Conservation (phyloP, 805 yeast genomes). For the Maudiozyma saulgeensis region DNA sequence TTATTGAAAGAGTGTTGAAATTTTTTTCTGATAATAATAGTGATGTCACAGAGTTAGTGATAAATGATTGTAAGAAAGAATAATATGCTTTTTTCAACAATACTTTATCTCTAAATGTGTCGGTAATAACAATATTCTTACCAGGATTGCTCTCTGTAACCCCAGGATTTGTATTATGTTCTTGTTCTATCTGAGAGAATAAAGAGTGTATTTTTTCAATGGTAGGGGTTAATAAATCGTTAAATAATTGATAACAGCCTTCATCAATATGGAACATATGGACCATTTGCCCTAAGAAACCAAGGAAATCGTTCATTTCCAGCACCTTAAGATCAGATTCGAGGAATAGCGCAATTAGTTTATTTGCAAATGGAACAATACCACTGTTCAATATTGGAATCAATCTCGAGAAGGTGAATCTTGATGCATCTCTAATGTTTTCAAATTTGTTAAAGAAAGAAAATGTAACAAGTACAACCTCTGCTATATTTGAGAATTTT, state of each 20-base stretch:
- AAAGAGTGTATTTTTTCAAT: constrained; percentile 50
- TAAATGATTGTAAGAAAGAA: constrained; percentile 56
- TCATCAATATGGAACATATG: constrained; percentile 65
- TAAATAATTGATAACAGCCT: constrained; percentile 61
- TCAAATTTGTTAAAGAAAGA: constrained; percentile 62
- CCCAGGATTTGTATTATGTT: constrained; percentile 3
- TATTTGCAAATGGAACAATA: constrained; percentile 48
- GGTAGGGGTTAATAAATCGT: constrained; percentile 67
- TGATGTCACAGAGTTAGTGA: constrained; percentile 71
- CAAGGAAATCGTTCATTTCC: constrained; percentile 72
- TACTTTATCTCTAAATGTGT: constrained; percentile 53
- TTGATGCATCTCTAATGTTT: constrained; percentile 70
- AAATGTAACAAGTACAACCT: constrained; percentile 73
- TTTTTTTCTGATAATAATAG: constrained; percentile 64
- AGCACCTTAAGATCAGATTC: constrained; percentile 44
- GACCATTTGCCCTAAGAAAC: constrained; percentile 80
- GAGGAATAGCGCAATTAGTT: constrained; percentile 60
- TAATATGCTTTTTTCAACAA: constrained; percentile 62
- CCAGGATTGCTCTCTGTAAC: constrained; percentile 3
- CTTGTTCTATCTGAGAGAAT: constrained; percentile 35
- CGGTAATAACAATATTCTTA: constrained; percentile 39
- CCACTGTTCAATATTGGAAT: constrained; percentile 58
- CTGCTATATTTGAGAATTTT: constrained; percentile 60
- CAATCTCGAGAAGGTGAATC: constrained; percentile 81
- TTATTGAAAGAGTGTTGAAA: constrained; percentile 45